Evolutionary conservation across 129 eudicot species (phyloP).

Genomic region (Mikania micrantha): DNA sequence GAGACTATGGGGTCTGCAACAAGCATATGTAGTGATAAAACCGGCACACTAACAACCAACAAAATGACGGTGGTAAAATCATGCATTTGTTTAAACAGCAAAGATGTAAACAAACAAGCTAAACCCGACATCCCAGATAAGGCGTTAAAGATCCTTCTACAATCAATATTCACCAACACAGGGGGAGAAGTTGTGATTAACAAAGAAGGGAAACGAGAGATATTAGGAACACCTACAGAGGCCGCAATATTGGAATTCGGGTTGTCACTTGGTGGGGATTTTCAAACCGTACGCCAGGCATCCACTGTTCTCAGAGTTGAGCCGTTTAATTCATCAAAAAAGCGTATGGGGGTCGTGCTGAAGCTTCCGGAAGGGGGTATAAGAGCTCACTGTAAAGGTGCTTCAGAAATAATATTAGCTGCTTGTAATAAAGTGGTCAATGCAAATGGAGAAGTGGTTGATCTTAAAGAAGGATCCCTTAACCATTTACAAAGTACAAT

Average conservation of each 20-base stretch:
- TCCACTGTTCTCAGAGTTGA: slow-evolving; percentile 59
- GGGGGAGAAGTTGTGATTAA: slow-evolving; percentile 85
- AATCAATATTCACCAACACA: slow-evolving; percentile 83
- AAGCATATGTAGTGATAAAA: slow-evolving; percentile 94
- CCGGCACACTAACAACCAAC: slow-evolving; percentile 89
- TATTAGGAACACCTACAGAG: slow-evolving; percentile 88
- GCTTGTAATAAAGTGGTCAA: slow-evolving; percentile 65
- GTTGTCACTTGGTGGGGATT: slow-evolving; percentile 78
- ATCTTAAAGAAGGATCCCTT: slow-evolving; percentile 37
- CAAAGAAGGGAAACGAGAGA: slow-evolving; percentile 66
- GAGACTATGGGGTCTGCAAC: slow-evolving; percentile 99
- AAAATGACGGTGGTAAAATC: slow-evolving; percentile 93
- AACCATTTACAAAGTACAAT: slow-evolving; percentile 56
- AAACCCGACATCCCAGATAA: slow-evolving; percentile 45
- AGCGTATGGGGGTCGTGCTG: slow-evolving; percentile 81
- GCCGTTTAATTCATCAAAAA: slow-evolving; percentile 92
- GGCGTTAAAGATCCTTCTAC: slow-evolving; percentile 39
- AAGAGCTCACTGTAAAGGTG: slow-evolving; percentile 79
- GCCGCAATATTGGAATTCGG: slow-evolving; percentile 76
- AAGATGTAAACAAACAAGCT: slow-evolving; percentile 41
- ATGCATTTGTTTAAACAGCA: slow-evolving; percentile 64
- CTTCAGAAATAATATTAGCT: slow-evolving; percentile 80
- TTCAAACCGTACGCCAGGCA: slow-evolving; percentile 42
- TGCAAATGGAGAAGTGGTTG: slow-evolving; percentile 59
- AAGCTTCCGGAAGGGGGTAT: slow-evolving; percentile 66